Percentiles rank a stretch among this genome's conserved stretches.
These are phyloP conservation scores for Ehretia macrophylla DNA, from an alignment of 257 asterid species.

Conservation along the genomic window DNA sequence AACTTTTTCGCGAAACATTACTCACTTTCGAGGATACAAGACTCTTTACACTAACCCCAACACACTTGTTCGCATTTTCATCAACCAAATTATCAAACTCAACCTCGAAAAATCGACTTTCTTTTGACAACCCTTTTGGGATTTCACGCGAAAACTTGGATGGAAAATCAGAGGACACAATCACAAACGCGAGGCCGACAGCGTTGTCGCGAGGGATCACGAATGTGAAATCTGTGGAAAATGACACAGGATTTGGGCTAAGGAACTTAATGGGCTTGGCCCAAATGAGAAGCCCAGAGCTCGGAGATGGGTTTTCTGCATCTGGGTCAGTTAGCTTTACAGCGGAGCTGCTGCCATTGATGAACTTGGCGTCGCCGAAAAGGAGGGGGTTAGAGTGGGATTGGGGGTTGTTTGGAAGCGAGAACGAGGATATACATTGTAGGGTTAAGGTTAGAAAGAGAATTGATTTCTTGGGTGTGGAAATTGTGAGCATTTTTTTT, in stretches of 20 bases:
- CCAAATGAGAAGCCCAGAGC: slow-evolving; percentile 60
- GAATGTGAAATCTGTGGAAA: slow-evolving; percentile 72
- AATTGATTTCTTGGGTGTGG: not conserved
- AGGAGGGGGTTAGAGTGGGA: slow-evolving; percentile 47
- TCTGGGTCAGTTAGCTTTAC: slow-evolving; percentile 54
- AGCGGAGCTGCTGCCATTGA: slow-evolving; percentile 18
- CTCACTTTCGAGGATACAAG: slow-evolving; percentile 45
- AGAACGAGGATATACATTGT: slow-evolving; percentile 28
- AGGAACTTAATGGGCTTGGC: slow-evolving; percentile 46
- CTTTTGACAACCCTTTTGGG: slow-evolving; percentile 41
- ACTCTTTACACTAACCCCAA: slow-evolving; percentile 56
- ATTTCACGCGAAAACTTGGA: slow-evolving; percentile 25
- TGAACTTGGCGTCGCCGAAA: slow-evolving; percentile 54
- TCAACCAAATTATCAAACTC: slow-evolving; percentile 61
- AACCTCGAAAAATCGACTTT: slow-evolving; percentile 43
- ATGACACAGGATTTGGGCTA: slow-evolving; percentile 41
- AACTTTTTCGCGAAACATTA: slow-evolving; percentile 43
- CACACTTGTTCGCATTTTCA: slow-evolving; percentile 46
- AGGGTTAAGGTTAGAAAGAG: slow-evolving; percentile 26
- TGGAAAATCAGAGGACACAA: slow-evolving; percentile 38
- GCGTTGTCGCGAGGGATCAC: slow-evolving; percentile 56
- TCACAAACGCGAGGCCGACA: slow-evolving; percentile 57
- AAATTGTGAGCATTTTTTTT: not conserved
- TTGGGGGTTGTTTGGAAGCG: slow-evolving; percentile 36
- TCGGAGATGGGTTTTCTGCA: slow-evolving; percentile 23